These are phyloP conservation scores for Tephrocybe sp. DNA, from an alignment of 768 basidiomycete genomes.

Conservation along the genomic window DNA sequence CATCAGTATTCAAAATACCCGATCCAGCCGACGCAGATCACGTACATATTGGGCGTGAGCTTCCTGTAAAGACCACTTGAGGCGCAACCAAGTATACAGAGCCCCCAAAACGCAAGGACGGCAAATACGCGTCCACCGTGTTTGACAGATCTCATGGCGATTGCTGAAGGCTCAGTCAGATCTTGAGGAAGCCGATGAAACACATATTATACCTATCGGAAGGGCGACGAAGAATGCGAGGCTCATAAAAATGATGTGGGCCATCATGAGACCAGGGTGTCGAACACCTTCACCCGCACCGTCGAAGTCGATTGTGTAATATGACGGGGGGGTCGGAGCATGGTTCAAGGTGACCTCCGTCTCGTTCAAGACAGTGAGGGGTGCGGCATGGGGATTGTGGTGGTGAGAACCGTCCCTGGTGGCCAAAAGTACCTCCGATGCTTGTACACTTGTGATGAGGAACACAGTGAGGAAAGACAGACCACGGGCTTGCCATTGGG, in stretches of 20 bases:
- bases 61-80: slow-evolving; percentile 72
- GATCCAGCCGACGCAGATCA: slow-evolving; percentile 21
- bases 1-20: slow-evolving; percentile 17
- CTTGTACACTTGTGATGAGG: slow-evolving; percentile 18
- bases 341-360: slow-evolving; percentile 66
- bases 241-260: slow-evolving; percentile 73
- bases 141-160: slow-evolving; percentile 75
- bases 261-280: slow-evolving; percentile 67
- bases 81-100: slow-evolving; percentile 62
- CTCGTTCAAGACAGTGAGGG: slow-evolving; percentile 70
- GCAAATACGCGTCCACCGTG: slow-evolving; percentile 61
- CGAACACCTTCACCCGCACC: slow-evolving; percentile 41
- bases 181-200: slow-evolving; percentile 3
- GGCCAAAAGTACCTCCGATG: slow-evolving; percentile 15
- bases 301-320: slow-evolving; percentile 78
- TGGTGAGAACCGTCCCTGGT: slow-evolving; percentile 39
- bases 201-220: slow-evolving; percentile 62
- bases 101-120: slow-evolving; percentile 60
- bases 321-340: slow-evolving; percentile 72
- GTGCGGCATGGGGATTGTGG: slow-evolving; percentile 47
- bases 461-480: slow-evolving; percentile 11
- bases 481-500: slow-evolving; percentile 7
- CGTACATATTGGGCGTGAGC: slow-evolving; percentile 80
- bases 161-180: slow-evolving; percentile 44
- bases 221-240: slow-evolving; percentile 82